Percentiles rank a stretch among this genome's conserved stretches.
These are phyloP conservation scores for Rhizoclosmatium sp. DNA, from an alignment of 192 early-diverging fungal species.

Conservation along the genomic window DNA sequence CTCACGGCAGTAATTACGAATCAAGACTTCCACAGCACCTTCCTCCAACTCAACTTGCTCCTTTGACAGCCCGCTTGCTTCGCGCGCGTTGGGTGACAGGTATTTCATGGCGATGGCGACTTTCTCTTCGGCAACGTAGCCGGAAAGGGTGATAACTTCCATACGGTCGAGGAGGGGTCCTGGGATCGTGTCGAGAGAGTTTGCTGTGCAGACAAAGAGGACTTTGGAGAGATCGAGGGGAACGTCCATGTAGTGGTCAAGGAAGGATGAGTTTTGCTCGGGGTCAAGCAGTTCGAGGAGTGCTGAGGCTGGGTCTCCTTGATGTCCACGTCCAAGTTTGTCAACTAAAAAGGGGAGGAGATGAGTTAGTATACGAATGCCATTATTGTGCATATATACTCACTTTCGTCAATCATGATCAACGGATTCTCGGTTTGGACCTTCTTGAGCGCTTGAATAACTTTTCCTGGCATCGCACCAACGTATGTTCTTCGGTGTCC, in stretches of 20 bases:
- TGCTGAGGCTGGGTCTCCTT: slow-evolving; percentile 97
- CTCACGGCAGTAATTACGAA: slow-evolving; percentile 94
- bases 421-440: slow-evolving; percentile 99
- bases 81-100: slow-evolving; percentile 84
- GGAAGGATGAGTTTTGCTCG: slow-evolving; percentile 96
- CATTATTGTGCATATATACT: not conserved
- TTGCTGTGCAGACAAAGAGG: slow-evolving; percentile 98
- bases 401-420: slow-evolving; percentile 94
- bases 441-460: slow-evolving; percentile 97
- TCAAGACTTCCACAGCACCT: slow-evolving; percentile 83
- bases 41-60: slow-evolving; percentile 47
- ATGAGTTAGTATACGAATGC: not conserved
- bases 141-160: slow-evolving; percentile 96
- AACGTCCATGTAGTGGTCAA: slow-evolving; percentile 99
- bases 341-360: slow-evolving; percentile 66
- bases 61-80: slow-evolving; percentile 78
- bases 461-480: slow-evolving; percentile 99
- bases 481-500: slow-evolving; percentile 99
- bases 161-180: slow-evolving; percentile 98
- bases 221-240: slow-evolving; percentile 98
- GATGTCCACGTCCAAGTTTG: slow-evolving; percentile 96
- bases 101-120: slow-evolving; percentile 95
- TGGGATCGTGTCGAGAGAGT: slow-evolving; percentile 96
- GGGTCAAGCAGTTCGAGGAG: slow-evolving; percentile 96
- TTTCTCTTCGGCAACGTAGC: slow-evolving; percentile 66